Base-by-base conservation (phyloP, 352 stramenopile genomes). In the Peronospora destructor region DNA sequence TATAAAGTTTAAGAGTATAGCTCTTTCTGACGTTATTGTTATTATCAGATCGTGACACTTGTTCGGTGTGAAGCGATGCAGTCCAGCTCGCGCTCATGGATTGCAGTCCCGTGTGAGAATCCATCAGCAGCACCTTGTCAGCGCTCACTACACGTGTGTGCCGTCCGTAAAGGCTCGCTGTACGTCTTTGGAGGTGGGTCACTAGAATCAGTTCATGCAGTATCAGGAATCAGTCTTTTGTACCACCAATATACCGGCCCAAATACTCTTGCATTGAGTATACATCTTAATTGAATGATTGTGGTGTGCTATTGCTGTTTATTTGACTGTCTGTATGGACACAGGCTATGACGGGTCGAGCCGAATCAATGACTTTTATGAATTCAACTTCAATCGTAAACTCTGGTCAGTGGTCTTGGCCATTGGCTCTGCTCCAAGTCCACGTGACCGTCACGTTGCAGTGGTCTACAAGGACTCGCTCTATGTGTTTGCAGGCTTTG, bases 401-500 rank as follows among this genome's bases (percentile, higher is more conserved):
- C 53, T 79, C 25, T 93, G 82, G 82, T 73, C 77, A 1, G 65
- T 85, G 23, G 73, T 93, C 54, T 59, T 78, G 5, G 74, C 79
- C 11, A 73, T 82, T 14, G 81, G 75, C 10, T 64, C 65, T 16
- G 77, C 68, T 25, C 91, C 94, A 11, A 95, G 71, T 56, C 90
- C 94, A 44, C 84, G 94, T 37, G 94, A 98, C 77, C 86, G 94
- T 44, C 94, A 98, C 66, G 83, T 97, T 10, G 86, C 87, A 4
- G 85, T 98, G 21, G 85, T 96, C 4, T 93, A 96, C 71, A 87
- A 87, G 35, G 86, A 95, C 52, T 88, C 78, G 36, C 95, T 98
- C 61, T 98, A 95, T 56, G 85, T 98, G 9, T 97, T 98, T 44
- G 89, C 79, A 1, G 92, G 94, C 21, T 98, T 97, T 54, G 87